A percentile compares a stretch with the other conserved stretches of the same genome.
These are phyloP conservation scores for Prunus campanulata DNA, from an alignment of 306 rosid genomes.

Conservation along the genomic window DNA sequence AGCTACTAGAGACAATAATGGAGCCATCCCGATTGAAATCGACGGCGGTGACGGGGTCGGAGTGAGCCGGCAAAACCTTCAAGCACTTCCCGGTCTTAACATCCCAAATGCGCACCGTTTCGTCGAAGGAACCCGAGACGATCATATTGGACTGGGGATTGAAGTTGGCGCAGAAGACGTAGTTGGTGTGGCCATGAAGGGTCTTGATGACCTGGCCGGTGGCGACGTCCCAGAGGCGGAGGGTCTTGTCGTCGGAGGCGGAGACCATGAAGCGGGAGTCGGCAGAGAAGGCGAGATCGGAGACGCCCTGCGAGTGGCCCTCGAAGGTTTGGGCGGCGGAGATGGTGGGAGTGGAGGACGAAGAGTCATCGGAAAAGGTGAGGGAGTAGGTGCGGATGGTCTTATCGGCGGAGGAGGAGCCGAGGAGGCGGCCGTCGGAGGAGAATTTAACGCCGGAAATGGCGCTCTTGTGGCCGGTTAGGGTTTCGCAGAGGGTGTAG, in stretches of 20 bases:
- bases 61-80: slow-evolving; percentile 91
- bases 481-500: slow-evolving; percentile 61
- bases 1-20: slow-evolving; percentile 91
- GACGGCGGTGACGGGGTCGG: slow-evolving; percentile 92
- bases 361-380: slow-evolving; percentile 36
- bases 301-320: slow-evolving; percentile 88
- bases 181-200: slow-evolving; percentile 87
- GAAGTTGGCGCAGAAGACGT: slow-evolving; percentile 83
- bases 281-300: slow-evolving; percentile 89
- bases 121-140: slow-evolving; percentile 94
- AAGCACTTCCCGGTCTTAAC: slow-evolving; percentile 82
- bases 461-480: slow-evolving; percentile 63
- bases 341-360: slow-evolving; percentile 32
- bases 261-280: slow-evolving; percentile 83
- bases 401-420: slow-evolving; percentile 91
- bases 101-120: slow-evolving; percentile 96
- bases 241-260: slow-evolving; percentile 95
- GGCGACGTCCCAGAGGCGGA: slow-evolving; percentile 86
- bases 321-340: slow-evolving; percentile 67
- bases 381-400: slow-evolving; percentile 74
- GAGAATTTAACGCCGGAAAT: slow-evolving; percentile 89
- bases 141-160: slow-evolving; percentile 87
- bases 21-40: slow-evolving; percentile 88
- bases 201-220: slow-evolving; percentile 71
- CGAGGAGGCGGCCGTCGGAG: slow-evolving; percentile 81